A percentile compares a stretch with the other conserved stretches of the same genome.
These are phyloP conservation scores for Diaporthe sp. DNA, from an alignment of 2,329 filamentous ascomycete genomes.

Conservation along the genomic window DNA sequence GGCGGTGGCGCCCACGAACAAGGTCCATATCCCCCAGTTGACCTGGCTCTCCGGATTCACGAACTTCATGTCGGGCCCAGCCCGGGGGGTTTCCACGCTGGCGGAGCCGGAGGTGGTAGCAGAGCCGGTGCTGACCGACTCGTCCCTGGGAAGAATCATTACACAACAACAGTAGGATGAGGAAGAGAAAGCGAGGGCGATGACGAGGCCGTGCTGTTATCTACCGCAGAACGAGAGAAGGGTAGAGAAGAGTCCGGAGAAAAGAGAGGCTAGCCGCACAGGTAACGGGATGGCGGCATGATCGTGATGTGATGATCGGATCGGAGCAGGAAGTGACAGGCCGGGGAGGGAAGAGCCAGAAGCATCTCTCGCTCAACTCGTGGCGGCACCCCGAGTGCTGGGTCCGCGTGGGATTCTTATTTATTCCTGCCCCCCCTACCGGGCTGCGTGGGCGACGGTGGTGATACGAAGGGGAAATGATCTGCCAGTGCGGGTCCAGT, in stretches of 20 bases:
- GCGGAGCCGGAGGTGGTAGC: constrained; percentile 19
- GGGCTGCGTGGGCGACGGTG: background rate
- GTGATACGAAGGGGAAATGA: constrained; percentile 33
- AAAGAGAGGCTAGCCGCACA: constrained; percentile 27
- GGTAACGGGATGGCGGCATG: constrained; percentile 31
- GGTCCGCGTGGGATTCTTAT: constrained; percentile 32
- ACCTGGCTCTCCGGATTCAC: constrained; percentile 41
- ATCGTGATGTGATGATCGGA: constrained; percentile 32
- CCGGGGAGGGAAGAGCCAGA: constrained; percentile 28
- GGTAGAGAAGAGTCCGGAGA: constrained; percentile 6
- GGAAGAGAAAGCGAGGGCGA: constrained; percentile 3
- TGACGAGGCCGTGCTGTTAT: background rate
- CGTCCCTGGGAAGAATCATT: constrained; percentile 8
- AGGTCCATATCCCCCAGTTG: constrained; percentile 43
- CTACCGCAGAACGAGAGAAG: background rate
- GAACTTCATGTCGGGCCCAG: constrained; percentile 30
- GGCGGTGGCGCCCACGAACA: constrained; percentile 41
- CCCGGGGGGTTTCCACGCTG: constrained; percentile 1
- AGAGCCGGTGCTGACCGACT: constrained; percentile 25
- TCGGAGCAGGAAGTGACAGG: constrained; percentile 23
- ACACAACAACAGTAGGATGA: background rate
- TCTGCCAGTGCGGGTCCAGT: constrained; percentile 19
- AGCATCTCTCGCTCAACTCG: constrained; percentile 15
- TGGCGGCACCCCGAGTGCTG: constrained; percentile 12
- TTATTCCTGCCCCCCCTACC: constrained; percentile 16